phyloP scores from a whole-genome alignment of 345 rosid species.

The Moringa oleifera region DNA sequence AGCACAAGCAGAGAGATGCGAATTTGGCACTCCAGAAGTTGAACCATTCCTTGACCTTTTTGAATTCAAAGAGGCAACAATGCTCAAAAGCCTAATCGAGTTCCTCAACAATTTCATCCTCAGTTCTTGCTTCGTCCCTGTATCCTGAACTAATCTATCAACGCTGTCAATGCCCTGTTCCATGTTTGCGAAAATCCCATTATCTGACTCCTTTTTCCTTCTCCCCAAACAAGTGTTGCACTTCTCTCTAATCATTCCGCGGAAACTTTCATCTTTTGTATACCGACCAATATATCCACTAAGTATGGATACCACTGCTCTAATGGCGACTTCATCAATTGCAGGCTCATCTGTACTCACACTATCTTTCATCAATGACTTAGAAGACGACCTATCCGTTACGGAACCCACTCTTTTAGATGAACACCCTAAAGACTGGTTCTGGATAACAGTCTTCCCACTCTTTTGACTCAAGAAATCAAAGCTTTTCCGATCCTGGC shows the following conservation, averaged over 20 bases:
- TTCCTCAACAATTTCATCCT: slow-evolving; percentile 24
- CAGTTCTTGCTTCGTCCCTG: slow-evolving; percentile 19
- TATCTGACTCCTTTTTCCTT: slow-evolving; percentile 20
- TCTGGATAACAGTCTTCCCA: background rate
- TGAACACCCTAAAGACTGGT: slow-evolving; percentile 19
- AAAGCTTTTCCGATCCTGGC: slow-evolving; percentile 27
- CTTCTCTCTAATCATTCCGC: slow-evolving; percentile 34
- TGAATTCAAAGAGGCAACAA: slow-evolving; percentile 43
- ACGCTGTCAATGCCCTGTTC: slow-evolving; percentile 35
- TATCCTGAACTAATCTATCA: slow-evolving; percentile 31
- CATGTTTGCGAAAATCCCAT: slow-evolving; percentile 26
- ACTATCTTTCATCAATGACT: background rate
- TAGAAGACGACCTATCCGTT: slow-evolving; percentile 16
- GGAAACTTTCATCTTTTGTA: slow-evolving; percentile 34
- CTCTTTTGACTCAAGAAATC: slow-evolving; percentile 14
- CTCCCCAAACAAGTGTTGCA: slow-evolving; percentile 29
- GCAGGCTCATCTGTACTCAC: slow-evolving; percentile 32
- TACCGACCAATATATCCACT: slow-evolving; percentile 48
- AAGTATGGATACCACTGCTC: slow-evolving; percentile 49
- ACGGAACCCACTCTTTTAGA: slow-evolving; percentile 22
- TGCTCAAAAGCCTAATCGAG: slow-evolving; percentile 32
- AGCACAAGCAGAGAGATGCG: slow-evolving; percentile 53
- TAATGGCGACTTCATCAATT: slow-evolving; percentile 39
- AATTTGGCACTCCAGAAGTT: slow-evolving; percentile 45
- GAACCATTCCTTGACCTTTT: slow-evolving; percentile 25